Evolutionary conservation across 495 filamentous ascomycete genomes (phyloP).

Genomic region (Lepidopterella palustris): DNA sequence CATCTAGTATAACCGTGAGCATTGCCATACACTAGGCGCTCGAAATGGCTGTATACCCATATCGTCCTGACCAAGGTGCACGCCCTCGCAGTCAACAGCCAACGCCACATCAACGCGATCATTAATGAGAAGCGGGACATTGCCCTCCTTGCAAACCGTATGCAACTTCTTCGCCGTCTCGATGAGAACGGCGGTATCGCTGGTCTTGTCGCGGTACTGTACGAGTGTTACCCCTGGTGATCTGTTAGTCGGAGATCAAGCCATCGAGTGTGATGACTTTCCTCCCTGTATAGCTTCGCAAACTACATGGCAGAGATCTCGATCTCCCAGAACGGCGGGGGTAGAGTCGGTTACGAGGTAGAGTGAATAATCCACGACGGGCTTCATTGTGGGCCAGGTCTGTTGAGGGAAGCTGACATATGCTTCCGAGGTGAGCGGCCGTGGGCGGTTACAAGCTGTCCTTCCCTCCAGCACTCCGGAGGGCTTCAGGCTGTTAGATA

Average conservation of each 20-base stretch:
- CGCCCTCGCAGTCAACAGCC: conserved; percentile 78
- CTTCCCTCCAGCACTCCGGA: too few relatives aligned
- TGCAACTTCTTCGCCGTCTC: conserved; percentile 65
- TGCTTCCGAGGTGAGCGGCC: too few relatives aligned
- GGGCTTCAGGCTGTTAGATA: too few relatives aligned
- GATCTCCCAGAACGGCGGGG: conserved; percentile 62
- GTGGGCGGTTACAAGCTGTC: too few relatives aligned
- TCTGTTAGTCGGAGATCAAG: conserved; percentile 19
- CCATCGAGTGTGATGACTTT: conserved; percentile 23
- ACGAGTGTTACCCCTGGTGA: conserved; percentile 69
- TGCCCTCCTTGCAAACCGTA: conserved; percentile 55
- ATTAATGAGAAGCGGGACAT: conserved; percentile 85
- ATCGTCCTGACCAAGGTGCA: conserved; percentile 94
- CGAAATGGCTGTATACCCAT: conserved; percentile 50
- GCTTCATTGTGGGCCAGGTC: too few relatives aligned
- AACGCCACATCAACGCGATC: conserved; percentile 91
- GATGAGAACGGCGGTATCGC: conserved; percentile 67
- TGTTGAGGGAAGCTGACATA: too few relatives aligned
- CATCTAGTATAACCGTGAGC: conserved; percentile 36
- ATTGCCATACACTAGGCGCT: neutral
- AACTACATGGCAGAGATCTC: conserved; percentile 67
- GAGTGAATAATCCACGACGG: conserved; percentile 53
- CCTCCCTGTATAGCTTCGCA: conserved; percentile 69
- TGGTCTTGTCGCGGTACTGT: conserved; percentile 84
- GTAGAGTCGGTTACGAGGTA: conserved; percentile 95